Evolutionary conservation across 192 early-diverging fungal species (phyloP).

Genomic region (Gamsiella multidivaricata): DNA sequence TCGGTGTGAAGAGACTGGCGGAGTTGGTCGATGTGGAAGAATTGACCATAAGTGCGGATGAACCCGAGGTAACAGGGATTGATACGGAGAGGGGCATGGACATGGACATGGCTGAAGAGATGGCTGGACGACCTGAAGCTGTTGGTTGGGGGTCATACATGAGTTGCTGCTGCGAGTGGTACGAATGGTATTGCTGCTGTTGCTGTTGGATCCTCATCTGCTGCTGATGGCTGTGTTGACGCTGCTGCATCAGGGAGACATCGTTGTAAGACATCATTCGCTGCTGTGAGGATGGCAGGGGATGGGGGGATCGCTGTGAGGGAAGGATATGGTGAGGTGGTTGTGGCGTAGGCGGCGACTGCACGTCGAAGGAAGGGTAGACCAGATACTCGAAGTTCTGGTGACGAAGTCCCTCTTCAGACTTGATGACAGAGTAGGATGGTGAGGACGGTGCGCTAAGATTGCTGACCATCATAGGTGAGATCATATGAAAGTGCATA

Average conservation of each 20-base stretch:
- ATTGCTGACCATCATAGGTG: slow-evolving; percentile 31
- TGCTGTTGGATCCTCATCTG: too few species aligned
- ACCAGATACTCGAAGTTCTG: slow-evolving; percentile 14
- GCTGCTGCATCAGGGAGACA: slow-evolving; percentile 17
- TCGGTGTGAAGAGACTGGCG: slow-evolving; percentile 11
- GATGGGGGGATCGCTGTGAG: slow-evolving; percentile 29
- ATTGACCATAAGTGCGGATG: slow-evolving; percentile 6
- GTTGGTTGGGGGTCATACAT: slow-evolving; percentile 33
- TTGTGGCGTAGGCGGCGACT: slow-evolving; percentile 7
- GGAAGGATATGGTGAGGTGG: slow-evolving; percentile 26
- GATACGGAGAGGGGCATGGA: slow-evolving; percentile 28
- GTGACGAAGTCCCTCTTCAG: slow-evolving; percentile 22
- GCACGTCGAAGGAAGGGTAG: slow-evolving; percentile 33
- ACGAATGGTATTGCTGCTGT: slow-evolving; percentile 2
- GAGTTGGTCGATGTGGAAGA: background rate
- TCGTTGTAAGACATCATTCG: slow-evolving; percentile 30
- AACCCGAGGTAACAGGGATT: slow-evolving; percentile 22
- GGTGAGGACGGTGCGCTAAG: slow-evolving; percentile 30
- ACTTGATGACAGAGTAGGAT: slow-evolving; percentile 27
- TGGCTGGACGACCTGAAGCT: slow-evolving; percentile 13
- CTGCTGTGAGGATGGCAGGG: slow-evolving; percentile 8
- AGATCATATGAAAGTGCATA: slow-evolving; percentile 36
- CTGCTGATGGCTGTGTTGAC: slow-evolving; percentile 13
- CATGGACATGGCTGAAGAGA: slow-evolving; percentile 37
- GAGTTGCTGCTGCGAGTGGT: slow-evolving; percentile 3